Evolutionary conservation across 176 grass and related monocot species (phyloP), one percentile per base, ranked within the genome.

Genomic region (Thinopyrum elongatum): DNA sequence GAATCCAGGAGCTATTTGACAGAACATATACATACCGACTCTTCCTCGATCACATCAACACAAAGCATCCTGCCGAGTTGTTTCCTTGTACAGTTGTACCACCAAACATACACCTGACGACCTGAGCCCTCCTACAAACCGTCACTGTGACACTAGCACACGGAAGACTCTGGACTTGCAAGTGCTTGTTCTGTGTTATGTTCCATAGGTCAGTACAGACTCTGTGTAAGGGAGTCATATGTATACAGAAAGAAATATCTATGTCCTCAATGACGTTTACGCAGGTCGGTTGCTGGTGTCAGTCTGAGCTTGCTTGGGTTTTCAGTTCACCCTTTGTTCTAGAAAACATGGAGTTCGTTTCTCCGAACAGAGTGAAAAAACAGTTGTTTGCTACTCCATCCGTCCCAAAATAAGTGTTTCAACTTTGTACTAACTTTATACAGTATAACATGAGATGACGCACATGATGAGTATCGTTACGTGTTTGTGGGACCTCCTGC

Each of bases 1-100:
- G 80, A 90, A 83, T 87, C 66, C 42, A 83, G 84, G 82, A 87
- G 74, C 42, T 59, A 83, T 72, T 80, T 65, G 65, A 83, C 66
- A 77, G 83, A 85, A 76, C 36, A 84, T 77, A 65, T 28, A 78
- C 49, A 53, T 53, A 64, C 34, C 77, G 64, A 65, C 31, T 33
- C 78, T 83, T 83, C 58, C 74, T 90, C 44, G 80, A 90, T 87
- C 66, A 90, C 74, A 83, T 90, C 80, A 87, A 57, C 60, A 42
- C 34, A 44, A n/a, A n/a, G n/a, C 61, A 86, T 39, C 57, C 5
- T 22, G 80, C 49, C 14, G 19, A 74, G 42, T 29, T 82, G 49
- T 76, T 77, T 23, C 29, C 62, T 63, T 70, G 14, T 53, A 90
- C 84, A 83, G 59, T 47, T 55, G 26, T 65, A 87, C 29, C 60